A percentile compares a stretch with the other conserved stretches of the same genome.
These are phyloP conservation scores for Aspergillus viridinutans DNA, from an alignment of 2,329 filamentous ascomycete genomes.

Conservation along the genomic window DNA sequence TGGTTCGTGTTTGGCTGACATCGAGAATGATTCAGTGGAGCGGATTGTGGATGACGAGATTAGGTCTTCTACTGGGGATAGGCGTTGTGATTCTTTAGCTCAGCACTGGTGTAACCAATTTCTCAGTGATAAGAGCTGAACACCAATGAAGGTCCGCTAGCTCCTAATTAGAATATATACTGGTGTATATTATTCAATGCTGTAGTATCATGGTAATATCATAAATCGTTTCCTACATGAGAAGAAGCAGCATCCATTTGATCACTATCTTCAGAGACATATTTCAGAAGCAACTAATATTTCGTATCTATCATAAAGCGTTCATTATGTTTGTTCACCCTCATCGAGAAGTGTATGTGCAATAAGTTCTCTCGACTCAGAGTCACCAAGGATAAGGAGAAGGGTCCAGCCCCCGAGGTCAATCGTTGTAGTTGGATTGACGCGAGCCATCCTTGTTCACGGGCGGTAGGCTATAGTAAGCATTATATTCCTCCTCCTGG, in stretches of 20 bases:
- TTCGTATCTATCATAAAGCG: background rate
- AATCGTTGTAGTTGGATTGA: slow-evolving; percentile 57
- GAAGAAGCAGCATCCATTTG: background rate
- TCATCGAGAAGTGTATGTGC: background rate
- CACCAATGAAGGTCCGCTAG: background rate
- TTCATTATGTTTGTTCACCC: background rate
- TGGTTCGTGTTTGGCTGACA: slow-evolving; percentile 22
- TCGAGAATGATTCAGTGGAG: background rate
- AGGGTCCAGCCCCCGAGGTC: slow-evolving; percentile 1
- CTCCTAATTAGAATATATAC: background rate
- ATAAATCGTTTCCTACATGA: background rate
- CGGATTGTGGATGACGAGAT: background rate
- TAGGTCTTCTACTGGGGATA: background rate
- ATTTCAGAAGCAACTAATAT: background rate
- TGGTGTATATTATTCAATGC: background rate
- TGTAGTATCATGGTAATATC: background rate
- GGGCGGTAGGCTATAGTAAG: slow-evolving; percentile 45
- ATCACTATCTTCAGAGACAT: background rate
- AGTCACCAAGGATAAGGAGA: background rate
- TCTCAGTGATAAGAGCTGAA: background rate
- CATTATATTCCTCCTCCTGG: slow-evolving; percentile 52
- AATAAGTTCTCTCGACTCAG: background rate
- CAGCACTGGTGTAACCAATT: background rate
- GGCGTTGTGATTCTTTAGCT: background rate
- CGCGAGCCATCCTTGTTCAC: slow-evolving; percentile 55